phyloP scores from a whole-genome alignment of 208 protist genomes.

The Trichomonas vaginalis region DNA sequence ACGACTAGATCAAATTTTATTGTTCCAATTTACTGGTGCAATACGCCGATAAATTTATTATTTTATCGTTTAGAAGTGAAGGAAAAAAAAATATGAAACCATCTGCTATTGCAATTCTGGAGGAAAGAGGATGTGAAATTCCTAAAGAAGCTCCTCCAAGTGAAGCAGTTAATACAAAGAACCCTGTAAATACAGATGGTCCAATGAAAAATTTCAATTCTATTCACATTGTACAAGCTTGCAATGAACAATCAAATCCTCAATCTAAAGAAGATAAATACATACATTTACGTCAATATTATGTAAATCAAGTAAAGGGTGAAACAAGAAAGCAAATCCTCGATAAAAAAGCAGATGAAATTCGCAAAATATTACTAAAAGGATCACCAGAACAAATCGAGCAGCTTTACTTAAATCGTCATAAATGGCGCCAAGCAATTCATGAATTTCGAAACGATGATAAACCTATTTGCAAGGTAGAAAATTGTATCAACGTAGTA shows the following conservation, averaged over 20 bases:
- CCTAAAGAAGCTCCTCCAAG: neutral
- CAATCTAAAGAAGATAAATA: neutral
- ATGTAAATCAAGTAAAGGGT: neutral
- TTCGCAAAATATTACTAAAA: neutral
- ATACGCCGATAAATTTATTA: no score
- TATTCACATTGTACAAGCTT: neutral
- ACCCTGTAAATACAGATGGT: neutral
- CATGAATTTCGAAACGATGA: neutral
- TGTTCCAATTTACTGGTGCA: no score
- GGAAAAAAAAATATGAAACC: neutral
- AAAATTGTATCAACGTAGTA: neutral
- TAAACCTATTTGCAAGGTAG: neutral
- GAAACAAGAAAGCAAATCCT: neutral
- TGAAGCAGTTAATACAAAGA: neutral
- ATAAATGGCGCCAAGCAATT: neutral
- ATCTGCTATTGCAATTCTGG: neutral
- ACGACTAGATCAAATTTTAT: no score
- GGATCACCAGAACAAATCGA: neutral
- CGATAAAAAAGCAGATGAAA: neutral
- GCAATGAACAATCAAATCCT: neutral
- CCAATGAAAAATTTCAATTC: neutral
- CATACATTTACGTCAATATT: neutral
- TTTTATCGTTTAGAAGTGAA: no score
- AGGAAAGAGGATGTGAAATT: neutral
- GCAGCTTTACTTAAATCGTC: neutral